These are phyloP conservation scores for Mycena galopus DNA, from an alignment of 768 basidiomycete genomes.

Conservation along the genomic window DNA sequence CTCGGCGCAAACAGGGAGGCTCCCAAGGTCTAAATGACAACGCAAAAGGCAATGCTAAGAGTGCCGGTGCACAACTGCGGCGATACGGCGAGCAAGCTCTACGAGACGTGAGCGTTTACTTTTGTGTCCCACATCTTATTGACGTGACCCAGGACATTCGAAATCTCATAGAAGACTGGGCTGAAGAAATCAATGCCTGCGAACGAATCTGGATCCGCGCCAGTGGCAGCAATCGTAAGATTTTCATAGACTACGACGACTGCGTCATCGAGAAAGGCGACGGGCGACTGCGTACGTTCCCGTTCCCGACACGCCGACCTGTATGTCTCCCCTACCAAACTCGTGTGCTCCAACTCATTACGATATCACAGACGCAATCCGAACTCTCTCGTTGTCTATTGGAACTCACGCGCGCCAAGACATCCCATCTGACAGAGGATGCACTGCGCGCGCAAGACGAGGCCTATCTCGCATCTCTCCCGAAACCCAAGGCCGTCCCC, in stretches of 20 bases:
- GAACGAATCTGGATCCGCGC: constrained; percentile 95
- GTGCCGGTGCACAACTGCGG: constrained; percentile 93
- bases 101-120: constrained; percentile 73
- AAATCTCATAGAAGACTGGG: constrained; percentile 85
- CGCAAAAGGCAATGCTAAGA: constrained; percentile 91
- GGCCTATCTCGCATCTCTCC: constrained; percentile 89
- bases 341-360: not conserved
- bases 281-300: constrained; percentile 87
- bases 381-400: constrained; percentile 89
- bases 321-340: constrained; percentile 59
- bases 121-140: not conserved
- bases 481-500: constrained; percentile 77
- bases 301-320: constrained; percentile 96
- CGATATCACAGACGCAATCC: constrained; percentile 78
- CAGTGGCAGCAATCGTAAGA: constrained; percentile 86
- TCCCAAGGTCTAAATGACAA: constrained; percentile 94
- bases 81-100: constrained; percentile 96
- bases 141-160: constrained; percentile 81
- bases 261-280: constrained; percentile 85
- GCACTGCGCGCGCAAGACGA: constrained; percentile 89
- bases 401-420: constrained; percentile 88
- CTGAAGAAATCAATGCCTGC: constrained; percentile 85
- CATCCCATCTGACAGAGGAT: constrained; percentile 89
- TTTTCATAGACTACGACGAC: constrained; percentile 91
- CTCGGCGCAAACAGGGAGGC: constrained; percentile 97